Evolutionary conservation across 2,329 filamentous ascomycete species (phyloP).

Genomic region (Simplicillium aogashimaense): DNA sequence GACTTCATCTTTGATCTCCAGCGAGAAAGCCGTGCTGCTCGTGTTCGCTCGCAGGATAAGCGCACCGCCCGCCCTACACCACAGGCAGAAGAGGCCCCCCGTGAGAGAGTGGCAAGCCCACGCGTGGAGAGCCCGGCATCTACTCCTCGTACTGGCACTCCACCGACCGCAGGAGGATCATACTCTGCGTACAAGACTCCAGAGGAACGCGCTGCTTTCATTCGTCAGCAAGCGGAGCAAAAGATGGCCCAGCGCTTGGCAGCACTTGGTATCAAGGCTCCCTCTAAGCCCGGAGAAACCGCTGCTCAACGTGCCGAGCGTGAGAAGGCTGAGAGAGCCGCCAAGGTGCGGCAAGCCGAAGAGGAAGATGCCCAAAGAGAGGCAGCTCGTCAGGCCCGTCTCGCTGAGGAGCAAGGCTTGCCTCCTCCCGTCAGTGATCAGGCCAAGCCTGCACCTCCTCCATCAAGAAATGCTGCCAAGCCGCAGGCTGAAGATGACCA

Average conservation of each 20-base stretch:
- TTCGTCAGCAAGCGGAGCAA: conserved; percentile 93
- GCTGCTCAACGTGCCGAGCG: conserved; percentile 78
- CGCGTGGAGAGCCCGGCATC: conserved; percentile 43
- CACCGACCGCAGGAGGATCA: conserved; percentile 45
- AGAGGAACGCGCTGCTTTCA: conserved; percentile 89
- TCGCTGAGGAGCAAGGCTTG: conserved; percentile 65
- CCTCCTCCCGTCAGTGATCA: conserved; percentile 45
- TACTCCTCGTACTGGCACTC: conserved; percentile 38
- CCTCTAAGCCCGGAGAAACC: conserved; percentile 69
- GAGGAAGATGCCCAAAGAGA: conserved; percentile 89
- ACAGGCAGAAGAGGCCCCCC: conserved; percentile 31
- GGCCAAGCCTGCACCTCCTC: conserved; percentile 59
- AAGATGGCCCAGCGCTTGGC: conserved; percentile 95
- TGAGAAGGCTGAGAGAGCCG: conserved; percentile 77
- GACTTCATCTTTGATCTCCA: conserved; percentile 98
- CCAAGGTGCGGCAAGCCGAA: conserved; percentile 80
- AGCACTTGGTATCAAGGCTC: conserved; percentile 81
- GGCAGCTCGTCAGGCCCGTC: conserved; percentile 70
- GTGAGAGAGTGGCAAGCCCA: conserved; percentile 27
- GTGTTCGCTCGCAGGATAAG: conserved; percentile 52
- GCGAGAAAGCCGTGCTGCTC: conserved; percentile 69
- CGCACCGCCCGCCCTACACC: conserved; percentile 31
- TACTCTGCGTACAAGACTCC: conserved; percentile 83
- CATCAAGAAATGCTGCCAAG: conserved; percentile 58
- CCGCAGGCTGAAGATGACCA: conserved; percentile 49